A percentile compares a stretch with the other conserved stretches of the same genome.
Evolutionary conservation across 202 grass and related monocot genomes (phyloP).

Genomic region (Eragrostis tef): DNA sequence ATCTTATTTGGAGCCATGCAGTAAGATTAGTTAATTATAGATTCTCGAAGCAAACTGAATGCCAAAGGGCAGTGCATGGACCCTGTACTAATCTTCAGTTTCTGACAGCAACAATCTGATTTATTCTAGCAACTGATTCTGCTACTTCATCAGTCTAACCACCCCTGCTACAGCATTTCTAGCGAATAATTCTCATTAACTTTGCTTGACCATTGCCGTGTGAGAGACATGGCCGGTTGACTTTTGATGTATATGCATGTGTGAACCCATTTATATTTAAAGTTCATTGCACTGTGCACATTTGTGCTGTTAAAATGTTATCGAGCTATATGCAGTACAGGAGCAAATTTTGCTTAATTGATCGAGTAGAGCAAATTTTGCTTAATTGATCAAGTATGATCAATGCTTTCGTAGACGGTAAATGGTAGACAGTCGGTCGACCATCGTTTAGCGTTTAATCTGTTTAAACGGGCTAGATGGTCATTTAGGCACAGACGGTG

Average conservation of each 20-base stretch:
- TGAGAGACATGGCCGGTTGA: conserved; percentile 7
- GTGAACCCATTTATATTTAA: conserved; percentile 6
- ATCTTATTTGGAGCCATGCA: not conserved
- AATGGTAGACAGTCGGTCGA: too few species aligned
- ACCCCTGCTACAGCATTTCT: not conserved
- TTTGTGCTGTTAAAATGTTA: not conserved
- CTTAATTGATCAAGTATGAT: too few species aligned
- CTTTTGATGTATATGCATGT: conserved; percentile 15
- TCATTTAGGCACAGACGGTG: too few species aligned
- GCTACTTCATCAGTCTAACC: conserved; percentile 11
- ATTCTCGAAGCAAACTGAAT: not conserved
- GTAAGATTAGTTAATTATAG: conserved; percentile 10
- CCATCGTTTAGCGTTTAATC: too few species aligned
- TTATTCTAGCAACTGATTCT: conserved; percentile 20
- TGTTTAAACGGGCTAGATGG: too few species aligned
- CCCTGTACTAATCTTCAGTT: not conserved
- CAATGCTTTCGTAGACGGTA: too few species aligned
- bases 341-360: conserved; percentile 18
- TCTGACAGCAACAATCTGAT: conserved; percentile 17
- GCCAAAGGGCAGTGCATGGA: not conserved
- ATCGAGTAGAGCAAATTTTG: too few species aligned
- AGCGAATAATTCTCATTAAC: conserved; percentile 10
- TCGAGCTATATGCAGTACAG: conserved; percentile 15
- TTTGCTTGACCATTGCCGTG: not conserved
- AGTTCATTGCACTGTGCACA: conserved; percentile 5